phyloP scores from a whole-genome alignment of 352 stramenopile species.

The Phytophthora pistaciae region DNA sequence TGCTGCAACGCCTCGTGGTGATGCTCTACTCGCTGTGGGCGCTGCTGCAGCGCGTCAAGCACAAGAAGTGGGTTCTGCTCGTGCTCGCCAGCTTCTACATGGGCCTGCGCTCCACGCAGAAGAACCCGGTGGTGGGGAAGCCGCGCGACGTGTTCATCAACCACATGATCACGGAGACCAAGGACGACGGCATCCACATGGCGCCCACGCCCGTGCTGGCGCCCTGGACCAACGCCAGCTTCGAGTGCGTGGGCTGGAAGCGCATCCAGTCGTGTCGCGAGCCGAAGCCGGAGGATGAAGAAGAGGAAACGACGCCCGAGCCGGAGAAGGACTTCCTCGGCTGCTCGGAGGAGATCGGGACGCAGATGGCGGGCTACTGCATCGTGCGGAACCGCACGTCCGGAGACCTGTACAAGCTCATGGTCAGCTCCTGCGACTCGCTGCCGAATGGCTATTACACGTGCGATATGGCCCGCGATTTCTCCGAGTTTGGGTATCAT shows the following conservation, averaged over 20 bases:
- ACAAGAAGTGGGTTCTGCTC: conserved; percentile 78
- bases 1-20: conserved; percentile 80
- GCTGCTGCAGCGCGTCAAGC: conserved; percentile 70
- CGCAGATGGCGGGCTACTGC: conserved; percentile 84
- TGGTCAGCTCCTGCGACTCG: conserved; percentile 82
- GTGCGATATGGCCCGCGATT: conserved; percentile 83
- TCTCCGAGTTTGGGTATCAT: conserved; percentile 84
- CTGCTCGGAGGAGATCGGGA: conserved; percentile 74
- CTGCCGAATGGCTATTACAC: conserved; percentile 77
- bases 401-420: conserved; percentile 81
- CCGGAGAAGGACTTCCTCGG: conserved; percentile 80
- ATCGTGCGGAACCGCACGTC: conserved; percentile 87
- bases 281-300: conserved; percentile 47
- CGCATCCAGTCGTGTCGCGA: conserved; percentile 77
- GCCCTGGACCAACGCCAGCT: conserved; percentile 81
- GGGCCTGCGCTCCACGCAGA: conserved; percentile 61
- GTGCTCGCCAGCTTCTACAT: conserved; percentile 63
- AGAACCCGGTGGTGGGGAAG: conserved; percentile 63
- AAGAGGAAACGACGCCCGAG: conserved; percentile 38
- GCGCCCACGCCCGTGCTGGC: conserved; percentile 57
- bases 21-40: conserved; percentile 64
- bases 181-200: conserved; percentile 70
- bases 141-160: conserved; percentile 79
- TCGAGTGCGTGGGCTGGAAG: conserved; percentile 90
- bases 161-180: conserved; percentile 74